A percentile compares a stretch with the other conserved stretches of the same genome.
Conservation (phyloP, 2,329 filamentous ascomycete genomes). For the Microsporum canis region DNA sequence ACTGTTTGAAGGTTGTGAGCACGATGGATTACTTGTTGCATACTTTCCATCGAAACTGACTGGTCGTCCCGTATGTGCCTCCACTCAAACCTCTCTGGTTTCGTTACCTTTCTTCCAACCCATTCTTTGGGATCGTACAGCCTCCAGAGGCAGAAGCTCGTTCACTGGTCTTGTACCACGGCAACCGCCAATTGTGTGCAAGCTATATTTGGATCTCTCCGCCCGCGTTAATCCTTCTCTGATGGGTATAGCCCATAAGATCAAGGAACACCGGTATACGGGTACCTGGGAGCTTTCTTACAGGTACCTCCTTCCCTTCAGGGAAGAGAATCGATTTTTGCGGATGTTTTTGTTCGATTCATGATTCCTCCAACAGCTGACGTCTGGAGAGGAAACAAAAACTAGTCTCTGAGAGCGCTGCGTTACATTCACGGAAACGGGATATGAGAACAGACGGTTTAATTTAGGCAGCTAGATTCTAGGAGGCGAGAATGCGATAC, state of each 20-base stretch:
- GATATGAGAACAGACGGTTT: neutral
- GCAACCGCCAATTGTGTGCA: conserved; percentile 39
- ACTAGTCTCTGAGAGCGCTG: conserved; percentile 82
- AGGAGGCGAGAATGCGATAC: neutral
- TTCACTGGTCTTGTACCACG: conserved; percentile 42
- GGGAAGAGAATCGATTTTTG: conserved; percentile 68
- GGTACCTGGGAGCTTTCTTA: conserved; percentile 18
- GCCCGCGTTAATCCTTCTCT: conserved; percentile 55
- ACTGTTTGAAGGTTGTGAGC: neutral
- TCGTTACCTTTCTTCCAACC: conserved; percentile 32
- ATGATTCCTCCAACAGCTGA: conserved; percentile 36
- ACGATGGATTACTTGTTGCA: neutral
- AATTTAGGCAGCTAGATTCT: neutral
- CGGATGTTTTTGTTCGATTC: conserved; percentile 87
- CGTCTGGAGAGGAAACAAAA: conserved; percentile 74
- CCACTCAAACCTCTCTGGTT: conserved; percentile 25
- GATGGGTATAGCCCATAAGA: conserved; percentile 40
- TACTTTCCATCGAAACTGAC: conserved; percentile 8
- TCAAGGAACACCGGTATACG: conserved; percentile 43
- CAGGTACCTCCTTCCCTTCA: conserved; percentile 24
- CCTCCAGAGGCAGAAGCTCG: conserved; percentile 22
- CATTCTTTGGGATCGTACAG: conserved; percentile 13
- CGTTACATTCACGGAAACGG: conserved; percentile 59
- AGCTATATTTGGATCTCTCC: conserved; percentile 42
- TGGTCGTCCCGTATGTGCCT: conserved; percentile 40